phyloP scores from a whole-genome alignment of 495 filamentous ascomycete genomes.

The Pyrenopolyporus hunteri region DNA sequence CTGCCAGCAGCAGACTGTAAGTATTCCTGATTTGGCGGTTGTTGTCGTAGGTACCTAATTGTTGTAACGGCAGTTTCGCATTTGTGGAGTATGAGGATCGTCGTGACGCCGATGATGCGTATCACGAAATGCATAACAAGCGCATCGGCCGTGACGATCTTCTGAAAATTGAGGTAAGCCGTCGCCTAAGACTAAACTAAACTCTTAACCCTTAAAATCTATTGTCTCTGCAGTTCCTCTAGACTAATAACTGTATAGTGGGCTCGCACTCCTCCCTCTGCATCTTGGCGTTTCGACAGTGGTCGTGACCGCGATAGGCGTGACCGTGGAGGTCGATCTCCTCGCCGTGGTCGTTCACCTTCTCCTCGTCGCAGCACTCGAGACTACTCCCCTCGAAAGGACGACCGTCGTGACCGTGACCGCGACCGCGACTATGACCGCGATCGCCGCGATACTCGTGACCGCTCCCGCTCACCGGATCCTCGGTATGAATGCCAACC shows the following conservation, averaged over 20 bases:
- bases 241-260: conserved; percentile 64
- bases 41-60: conserved; percentile 26
- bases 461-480: conserved; percentile 77
- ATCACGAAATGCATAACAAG: conserved; percentile 99
- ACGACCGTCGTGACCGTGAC: conserved; percentile 86
- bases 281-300: conserved; percentile 97
- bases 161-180: conserved; percentile 92
- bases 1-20: conserved; percentile 91
- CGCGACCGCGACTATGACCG: conserved; percentile 82
- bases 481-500: conserved; percentile 62
- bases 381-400: conserved; percentile 88
- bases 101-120: conserved; percentile 98
- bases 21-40: conserved; percentile 48
- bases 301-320: conserved; percentile 75
- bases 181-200: not conserved
- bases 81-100: conserved; percentile 99
- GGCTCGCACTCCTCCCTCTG: conserved; percentile 97
- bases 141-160: conserved; percentile 94
- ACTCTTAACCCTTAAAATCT: no score
- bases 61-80: conserved; percentile 76
- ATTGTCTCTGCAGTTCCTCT: not conserved
- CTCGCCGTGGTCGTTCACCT: conserved; percentile 74
- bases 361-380: conserved; percentile 78
- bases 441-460: conserved; percentile 70
- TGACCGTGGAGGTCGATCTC: conserved; percentile 74